phyloP scores from a whole-genome alignment of 805 yeast species.

The Zygosaccharomyces rouxii region DNA sequence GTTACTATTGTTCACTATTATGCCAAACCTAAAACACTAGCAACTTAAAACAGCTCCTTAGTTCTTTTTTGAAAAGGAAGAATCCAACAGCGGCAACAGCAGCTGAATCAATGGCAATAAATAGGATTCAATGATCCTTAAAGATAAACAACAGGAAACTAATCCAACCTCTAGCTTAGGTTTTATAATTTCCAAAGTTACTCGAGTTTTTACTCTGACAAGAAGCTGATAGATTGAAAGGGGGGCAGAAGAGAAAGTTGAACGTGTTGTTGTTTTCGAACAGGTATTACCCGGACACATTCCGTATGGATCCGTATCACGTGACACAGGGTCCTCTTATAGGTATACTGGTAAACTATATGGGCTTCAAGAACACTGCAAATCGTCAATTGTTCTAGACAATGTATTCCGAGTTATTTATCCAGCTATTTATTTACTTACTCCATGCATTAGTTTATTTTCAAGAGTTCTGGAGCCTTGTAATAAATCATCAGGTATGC shows the following conservation, averaged over 20 bases:
- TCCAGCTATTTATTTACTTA: not conserved
- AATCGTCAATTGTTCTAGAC: no score
- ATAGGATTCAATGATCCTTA: not conserved
- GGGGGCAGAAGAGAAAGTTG: slow-evolving; percentile 5
- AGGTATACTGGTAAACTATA: no score
- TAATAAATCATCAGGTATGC: slow-evolving; percentile 34
- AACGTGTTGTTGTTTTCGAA: slow-evolving; percentile 1
- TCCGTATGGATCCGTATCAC: no score
- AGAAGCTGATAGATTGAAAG: slow-evolving; percentile 2
- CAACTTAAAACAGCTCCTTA: not conserved
- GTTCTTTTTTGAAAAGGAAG: not conserved
- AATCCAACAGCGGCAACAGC: not conserved
- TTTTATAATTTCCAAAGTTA: not conserved
- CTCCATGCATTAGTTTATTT: not conserved
- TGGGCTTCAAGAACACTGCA: no score
- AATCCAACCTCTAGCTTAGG: not conserved
- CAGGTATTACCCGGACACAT: not conserved
- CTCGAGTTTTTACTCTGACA: not conserved
- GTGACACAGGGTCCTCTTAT: no score
- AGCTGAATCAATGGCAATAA: not conserved
- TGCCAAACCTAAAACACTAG: not conserved
- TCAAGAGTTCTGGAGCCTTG: slow-evolving; percentile 14
- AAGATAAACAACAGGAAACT: not conserved
- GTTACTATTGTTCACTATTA: not conserved
- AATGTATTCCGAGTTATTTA: no score